A percentile compares a stretch with the other conserved stretches of the same genome.
Evolutionary conservation across 495 filamentous ascomycete genomes (phyloP).

Genomic region (Penicillium herquei): DNA sequence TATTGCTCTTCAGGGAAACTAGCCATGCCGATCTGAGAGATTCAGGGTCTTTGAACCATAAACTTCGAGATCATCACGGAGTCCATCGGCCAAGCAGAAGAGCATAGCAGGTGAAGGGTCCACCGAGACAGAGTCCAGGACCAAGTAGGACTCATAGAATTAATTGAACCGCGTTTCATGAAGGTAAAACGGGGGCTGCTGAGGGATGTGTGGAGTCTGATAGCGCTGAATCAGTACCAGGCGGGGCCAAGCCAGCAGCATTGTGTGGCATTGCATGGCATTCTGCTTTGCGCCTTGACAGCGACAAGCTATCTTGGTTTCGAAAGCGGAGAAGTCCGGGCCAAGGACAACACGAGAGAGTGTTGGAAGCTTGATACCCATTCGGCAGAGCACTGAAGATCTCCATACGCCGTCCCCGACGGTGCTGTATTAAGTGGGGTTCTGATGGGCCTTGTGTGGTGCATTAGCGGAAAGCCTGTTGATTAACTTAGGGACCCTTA

Average conservation of each 20-base stretch:
- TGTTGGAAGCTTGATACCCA: constrained; percentile 10
- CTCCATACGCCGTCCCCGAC: constrained; percentile 13
- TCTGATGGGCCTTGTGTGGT: not conserved
- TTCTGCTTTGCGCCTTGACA: constrained; percentile 15
- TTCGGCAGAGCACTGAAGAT: constrained; percentile 21
- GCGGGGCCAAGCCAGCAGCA: constrained; percentile 1
- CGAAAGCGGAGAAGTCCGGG: constrained; percentile 23
- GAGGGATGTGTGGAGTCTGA: constrained; percentile 8
- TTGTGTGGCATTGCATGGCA: not conserved
- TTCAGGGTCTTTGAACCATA: constrained; percentile 9
- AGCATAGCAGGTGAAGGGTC: constrained; percentile 12
- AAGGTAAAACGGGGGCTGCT: not conserved
- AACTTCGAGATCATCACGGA: constrained; percentile 24
- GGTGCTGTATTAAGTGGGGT: not conserved
- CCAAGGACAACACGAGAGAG: constrained; percentile 11
- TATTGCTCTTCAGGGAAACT: constrained; percentile 24
- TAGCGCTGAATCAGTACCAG: constrained; percentile 11
- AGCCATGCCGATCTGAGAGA: constrained; percentile 20
- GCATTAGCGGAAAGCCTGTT: not conserved
- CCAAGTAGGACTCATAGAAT: constrained; percentile 5
- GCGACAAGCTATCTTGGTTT: constrained; percentile 19
- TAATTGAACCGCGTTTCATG: constrained; percentile 9
- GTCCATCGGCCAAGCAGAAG: constrained; percentile 25
- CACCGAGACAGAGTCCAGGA: constrained; percentile 7
- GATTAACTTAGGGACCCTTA: not conserved